Conservation (phyloP, 2,329 filamentous ascomycete species). For the Plectosphaerella cucumerina region DNA sequence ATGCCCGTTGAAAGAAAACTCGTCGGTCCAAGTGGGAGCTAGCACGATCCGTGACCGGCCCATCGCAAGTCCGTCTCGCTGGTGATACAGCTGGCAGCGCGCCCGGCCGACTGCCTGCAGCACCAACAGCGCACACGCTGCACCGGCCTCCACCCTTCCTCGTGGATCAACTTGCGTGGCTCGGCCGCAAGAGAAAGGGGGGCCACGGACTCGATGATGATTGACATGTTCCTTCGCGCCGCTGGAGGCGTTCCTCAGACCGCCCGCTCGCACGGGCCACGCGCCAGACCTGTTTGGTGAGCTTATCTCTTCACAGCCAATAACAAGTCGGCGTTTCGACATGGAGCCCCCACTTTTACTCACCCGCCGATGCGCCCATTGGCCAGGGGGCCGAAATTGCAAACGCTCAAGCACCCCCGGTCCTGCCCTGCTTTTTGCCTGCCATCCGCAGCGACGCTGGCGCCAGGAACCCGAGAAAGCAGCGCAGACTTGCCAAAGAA, state of each 20-base stretch:
- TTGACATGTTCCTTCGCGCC: not conserved
- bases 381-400: slow-evolving; percentile 1
- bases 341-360: not conserved
- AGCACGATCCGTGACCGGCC: not conserved
- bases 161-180: not conserved
- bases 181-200: not conserved
- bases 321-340: not conserved
- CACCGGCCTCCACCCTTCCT: too few species aligned
- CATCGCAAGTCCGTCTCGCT: too few species aligned
- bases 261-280: not conserved
- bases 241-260: not conserved
- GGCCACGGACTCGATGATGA: not conserved
- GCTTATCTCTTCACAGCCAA: not conserved
- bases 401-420: slow-evolving; percentile 1
- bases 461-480: too few species aligned
- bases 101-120: too few species aligned
- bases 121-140: too few species aligned
- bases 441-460: not conserved
- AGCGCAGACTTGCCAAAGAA: too few species aligned
- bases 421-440: not conserved
- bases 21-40: not conserved
- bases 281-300: not conserved
- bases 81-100: too few species aligned
- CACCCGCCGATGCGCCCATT: not conserved
- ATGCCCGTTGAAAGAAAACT: not conserved